phyloP scores from a whole-genome alignment of 2,329 filamentous ascomycete species.

The Cercospora nicotianae region DNA sequence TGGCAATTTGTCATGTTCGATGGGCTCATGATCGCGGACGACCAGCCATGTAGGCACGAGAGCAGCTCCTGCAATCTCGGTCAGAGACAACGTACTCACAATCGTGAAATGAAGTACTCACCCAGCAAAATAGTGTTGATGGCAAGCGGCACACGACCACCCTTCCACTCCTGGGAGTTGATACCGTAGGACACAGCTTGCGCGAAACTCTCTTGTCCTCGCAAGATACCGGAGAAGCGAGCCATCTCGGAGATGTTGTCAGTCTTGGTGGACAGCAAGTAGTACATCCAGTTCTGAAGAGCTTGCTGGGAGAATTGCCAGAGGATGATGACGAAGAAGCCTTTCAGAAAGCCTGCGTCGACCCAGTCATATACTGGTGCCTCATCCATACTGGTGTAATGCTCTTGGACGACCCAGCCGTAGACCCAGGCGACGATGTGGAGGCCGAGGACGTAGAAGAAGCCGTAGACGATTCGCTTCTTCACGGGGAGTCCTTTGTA shows the following conservation, averaged over 20 bases:
- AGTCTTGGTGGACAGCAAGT: slow-evolving; percentile 56
- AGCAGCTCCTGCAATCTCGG: slow-evolving; percentile 24
- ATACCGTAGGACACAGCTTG: slow-evolving; percentile 48
- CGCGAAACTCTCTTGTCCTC: slow-evolving; percentile 49
- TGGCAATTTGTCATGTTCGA: slow-evolving; percentile 18
- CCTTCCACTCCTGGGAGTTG: slow-evolving; percentile 47
- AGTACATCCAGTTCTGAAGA: slow-evolving; percentile 59
- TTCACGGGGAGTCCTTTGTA: slow-evolving; percentile 47
- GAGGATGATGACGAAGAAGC: slow-evolving; percentile 51
- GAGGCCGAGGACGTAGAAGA: slow-evolving; percentile 44
- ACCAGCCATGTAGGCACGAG: slow-evolving; percentile 38
- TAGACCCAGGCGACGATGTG: slow-evolving; percentile 52
- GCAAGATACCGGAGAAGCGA: slow-evolving; percentile 46
- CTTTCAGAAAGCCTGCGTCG: slow-evolving; percentile 47
- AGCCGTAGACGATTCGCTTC: slow-evolving; percentile 45
- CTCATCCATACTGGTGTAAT: slow-evolving; percentile 46
- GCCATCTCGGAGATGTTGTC: slow-evolving; percentile 56
- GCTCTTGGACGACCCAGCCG: slow-evolving; percentile 50
- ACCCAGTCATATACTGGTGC: slow-evolving; percentile 49
- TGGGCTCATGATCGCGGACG: slow-evolving; percentile 35
- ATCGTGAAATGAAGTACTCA: slow-evolving; percentile 6
- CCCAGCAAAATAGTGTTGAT: slow-evolving; percentile 41
- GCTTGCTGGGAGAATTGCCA: slow-evolving; percentile 55
- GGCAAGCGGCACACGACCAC: slow-evolving; percentile 45
- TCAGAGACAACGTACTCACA: not conserved